Base-by-base conservation (phyloP, 805 yeast species). In the Yamadazyma nakazawae region DNA sequence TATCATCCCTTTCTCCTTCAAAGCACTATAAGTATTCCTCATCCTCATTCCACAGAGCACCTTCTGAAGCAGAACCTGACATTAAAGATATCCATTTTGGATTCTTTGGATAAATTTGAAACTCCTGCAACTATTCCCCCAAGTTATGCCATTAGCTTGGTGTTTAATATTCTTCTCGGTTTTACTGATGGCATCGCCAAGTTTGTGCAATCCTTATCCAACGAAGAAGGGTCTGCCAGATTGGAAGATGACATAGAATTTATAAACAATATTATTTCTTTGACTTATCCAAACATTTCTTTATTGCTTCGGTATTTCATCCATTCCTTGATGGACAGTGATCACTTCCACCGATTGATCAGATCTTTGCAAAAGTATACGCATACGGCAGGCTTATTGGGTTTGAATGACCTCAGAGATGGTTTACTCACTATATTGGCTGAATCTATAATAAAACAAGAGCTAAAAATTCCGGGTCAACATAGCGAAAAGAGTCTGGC, bases 301-400 rank as follows among this genome's bases (percentile, higher is more conserved):
- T 43, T 43, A 4, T 55, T 70, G n/a, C 67, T 61, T 50, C 53
- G 59, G 30, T 58, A 54, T 24, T 82, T 80, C 43, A 59, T 92
- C 7, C 81, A 81, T 54, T 79, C 90, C 0, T 71, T 85, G 5
- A 64, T 88, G 57, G 96, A 89, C 55, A 72, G 76, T 45, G 92
- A 86, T 14, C 58, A 81, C 17, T 91, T 87, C 61, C 85, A 85
- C 47, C 65, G 71, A 9, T 58, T 84, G 2, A 80, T 90, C 2
- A 70, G 96, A 34, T 78, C 95, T 0, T 72, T 88, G 7, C 97
- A 92, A 61, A 83, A 84, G 52, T 72, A 88, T 41, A 81, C 96
- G 6, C 96, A 89, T 60, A 81, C 91, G 0, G 77, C 91, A 0
- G 97, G 97, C 0, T 67, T 88, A 13, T 63, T 90, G n/a, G 82